phyloP scores from a whole-genome alignment of 2,329 filamentous ascomycete genomes.

The Orbilia blumenaviensis region DNA sequence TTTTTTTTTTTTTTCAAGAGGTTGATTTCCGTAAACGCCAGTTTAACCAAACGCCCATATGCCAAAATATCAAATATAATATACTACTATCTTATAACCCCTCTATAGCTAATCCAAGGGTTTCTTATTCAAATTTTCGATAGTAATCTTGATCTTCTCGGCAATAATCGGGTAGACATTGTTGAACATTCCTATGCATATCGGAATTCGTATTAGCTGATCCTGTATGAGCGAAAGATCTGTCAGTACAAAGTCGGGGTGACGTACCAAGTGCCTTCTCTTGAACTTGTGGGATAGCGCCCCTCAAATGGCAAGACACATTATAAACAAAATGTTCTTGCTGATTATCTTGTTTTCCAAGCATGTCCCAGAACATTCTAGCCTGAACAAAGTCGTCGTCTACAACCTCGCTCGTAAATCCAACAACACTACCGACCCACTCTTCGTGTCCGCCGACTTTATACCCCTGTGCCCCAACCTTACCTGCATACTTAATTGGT shows the following conservation, averaged over 20 bases:
- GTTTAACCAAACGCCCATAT: background rate
- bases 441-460: conserved; percentile 57
- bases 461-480: conserved; percentile 33
- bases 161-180: conserved; percentile 29
- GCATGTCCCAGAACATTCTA: conserved; percentile 65
- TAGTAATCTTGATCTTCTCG: conserved; percentile 13
- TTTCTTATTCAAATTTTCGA: conserved; percentile 1
- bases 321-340: conserved; percentile 71
- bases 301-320: conserved; percentile 68
- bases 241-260: conserved; percentile 30
- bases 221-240: too few species aligned
- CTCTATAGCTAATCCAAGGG: background rate
- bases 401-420: conserved; percentile 60
- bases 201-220: too few species aligned
- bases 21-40: background rate
- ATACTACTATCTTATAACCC: background rate
- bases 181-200: conserved; percentile 24
- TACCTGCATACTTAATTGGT: conserved; percentile 55
- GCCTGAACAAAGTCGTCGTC: conserved; percentile 67
- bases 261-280: conserved; percentile 72
- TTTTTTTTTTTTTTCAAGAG: background rate
- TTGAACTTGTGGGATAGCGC: conserved; percentile 67
- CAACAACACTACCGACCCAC: conserved; percentile 58
- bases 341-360: conserved; percentile 66
- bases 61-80: background rate